Evolutionary conservation across 164 flowering plant genomes (phyloP).

Genomic region (Brasenia schreberi): DNA sequence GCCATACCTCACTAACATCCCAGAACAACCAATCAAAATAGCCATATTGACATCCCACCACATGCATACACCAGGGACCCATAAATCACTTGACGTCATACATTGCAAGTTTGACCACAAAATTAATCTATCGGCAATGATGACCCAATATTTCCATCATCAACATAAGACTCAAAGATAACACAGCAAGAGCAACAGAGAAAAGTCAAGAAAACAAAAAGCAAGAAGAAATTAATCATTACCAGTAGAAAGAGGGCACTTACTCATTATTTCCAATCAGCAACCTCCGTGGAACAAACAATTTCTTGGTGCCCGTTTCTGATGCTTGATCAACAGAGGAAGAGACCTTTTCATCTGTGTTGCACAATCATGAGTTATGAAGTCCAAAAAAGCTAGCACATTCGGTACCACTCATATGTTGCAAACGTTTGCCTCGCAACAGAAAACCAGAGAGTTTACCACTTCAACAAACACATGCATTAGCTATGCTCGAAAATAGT

Average conservation of each 20-base stretch:
- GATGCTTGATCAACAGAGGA: slow-evolving; percentile 14
- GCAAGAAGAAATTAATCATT: too few species aligned
- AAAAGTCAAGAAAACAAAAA: neutral
- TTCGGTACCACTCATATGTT: too few species aligned
- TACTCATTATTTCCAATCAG: slow-evolving; percentile 88
- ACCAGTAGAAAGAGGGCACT: slow-evolving; percentile 16
- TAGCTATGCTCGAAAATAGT: too few species aligned
- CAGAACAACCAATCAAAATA: too few species aligned
- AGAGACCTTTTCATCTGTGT: neutral
- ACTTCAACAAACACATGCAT: too few species aligned
- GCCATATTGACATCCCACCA: neutral
- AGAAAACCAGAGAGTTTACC: too few species aligned
- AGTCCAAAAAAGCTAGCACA: neutral
- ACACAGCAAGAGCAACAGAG: neutral
- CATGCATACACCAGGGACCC: neutral
- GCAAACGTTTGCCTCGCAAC: too few species aligned
- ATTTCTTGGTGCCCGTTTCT: slow-evolving; percentile 25
- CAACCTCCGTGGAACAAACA: slow-evolving; percentile 65
- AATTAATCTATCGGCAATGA: too few species aligned
- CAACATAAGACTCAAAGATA: too few species aligned
- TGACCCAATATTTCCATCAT: too few species aligned
- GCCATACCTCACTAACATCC: too few species aligned
- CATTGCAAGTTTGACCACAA: neutral
- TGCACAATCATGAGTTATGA: neutral
- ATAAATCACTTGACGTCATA: neutral